Evolutionary conservation across 192 early-diverging fungal genomes (phyloP).

Genomic region (Gigaspora rosea): DNA sequence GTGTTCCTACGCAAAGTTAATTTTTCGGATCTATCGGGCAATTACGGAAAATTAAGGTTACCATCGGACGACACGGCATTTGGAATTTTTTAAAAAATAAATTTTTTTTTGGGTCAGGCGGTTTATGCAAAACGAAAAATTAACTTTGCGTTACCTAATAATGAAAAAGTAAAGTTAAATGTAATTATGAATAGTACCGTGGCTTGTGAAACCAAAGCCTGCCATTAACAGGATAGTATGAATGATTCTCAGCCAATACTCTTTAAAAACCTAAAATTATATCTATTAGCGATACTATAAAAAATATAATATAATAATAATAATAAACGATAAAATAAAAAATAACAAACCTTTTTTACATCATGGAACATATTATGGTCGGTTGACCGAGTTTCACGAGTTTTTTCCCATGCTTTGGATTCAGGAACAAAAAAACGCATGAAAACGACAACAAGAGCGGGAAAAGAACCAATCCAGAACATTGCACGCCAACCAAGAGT

Average conservation of each 20-base stretch:
- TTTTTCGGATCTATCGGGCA: too few species aligned
- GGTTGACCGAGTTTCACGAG: slow-evolving; percentile 29
- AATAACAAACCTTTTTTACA: slow-evolving; percentile 29
- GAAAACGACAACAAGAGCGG: slow-evolving; percentile 58
- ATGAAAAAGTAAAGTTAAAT: background rate
- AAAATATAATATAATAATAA: too few species aligned
- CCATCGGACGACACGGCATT: too few species aligned
- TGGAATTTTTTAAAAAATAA: too few species aligned
- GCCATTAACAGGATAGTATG: slow-evolving; percentile 64
- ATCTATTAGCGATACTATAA: too few species aligned
- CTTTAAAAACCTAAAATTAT: slow-evolving; percentile 31
- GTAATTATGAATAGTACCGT: slow-evolving; percentile 39
- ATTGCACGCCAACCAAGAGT: slow-evolving; percentile 67
- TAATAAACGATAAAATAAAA: background rate
- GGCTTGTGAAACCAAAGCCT: slow-evolving; percentile 71
- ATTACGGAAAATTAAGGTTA: too few species aligned
- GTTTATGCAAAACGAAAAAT: too few species aligned
- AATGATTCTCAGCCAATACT: slow-evolving; percentile 57
- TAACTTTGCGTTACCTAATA: too few species aligned
- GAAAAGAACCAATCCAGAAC: slow-evolving; percentile 66
- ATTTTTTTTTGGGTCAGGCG: too few species aligned
- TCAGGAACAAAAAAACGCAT: slow-evolving; percentile 68
- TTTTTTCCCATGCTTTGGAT: slow-evolving; percentile 51
- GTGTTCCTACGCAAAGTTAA: too few species aligned
- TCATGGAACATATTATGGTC: slow-evolving; percentile 34